phyloP scores from a whole-genome alignment of 192 early-diverging fungal genomes.

The Helicostylum pulchrum region DNA sequence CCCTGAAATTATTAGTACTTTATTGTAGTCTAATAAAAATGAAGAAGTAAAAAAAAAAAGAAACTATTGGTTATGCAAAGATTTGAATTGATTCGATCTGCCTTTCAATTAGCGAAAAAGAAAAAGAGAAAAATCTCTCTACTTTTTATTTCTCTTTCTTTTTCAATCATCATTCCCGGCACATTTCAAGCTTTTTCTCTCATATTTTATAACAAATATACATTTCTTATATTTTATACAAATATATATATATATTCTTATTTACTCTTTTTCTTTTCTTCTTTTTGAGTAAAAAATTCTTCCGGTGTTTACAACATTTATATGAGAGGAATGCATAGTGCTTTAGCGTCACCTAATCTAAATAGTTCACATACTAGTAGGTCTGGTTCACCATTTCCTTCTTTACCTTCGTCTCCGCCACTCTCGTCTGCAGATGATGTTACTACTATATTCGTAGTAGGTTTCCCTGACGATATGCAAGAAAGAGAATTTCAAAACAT shows the following conservation, averaged over 20 bases:
- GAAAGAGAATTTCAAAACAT: slow-evolving; percentile 99
- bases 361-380: no score
- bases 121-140: slow-evolving; percentile 1
- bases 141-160: no score
- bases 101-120: not conserved
- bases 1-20: not conserved
- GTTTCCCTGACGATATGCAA: slow-evolving; percentile 99
- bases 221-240: slow-evolving; percentile 1
- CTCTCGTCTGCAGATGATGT: slow-evolving; percentile 70
- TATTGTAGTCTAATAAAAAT: not conserved
- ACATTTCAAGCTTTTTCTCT: slow-evolving; percentile 10
- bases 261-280: not conserved
- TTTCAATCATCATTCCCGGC: not conserved
- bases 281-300: not conserved
- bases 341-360: no score
- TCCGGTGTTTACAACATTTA: not conserved
- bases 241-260: not conserved
- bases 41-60: not conserved
- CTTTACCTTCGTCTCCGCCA: slow-evolving; percentile 9
- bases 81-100: not conserved
- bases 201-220: slow-evolving; percentile 1
- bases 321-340: not conserved
- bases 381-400: not conserved
- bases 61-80: not conserved
- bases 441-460: slow-evolving; percentile 98